A percentile compares a stretch with the other conserved stretches of the same genome.
These are phyloP conservation scores for Metschnikowia corniflorae DNA, from an alignment of 805 yeast genomes.

Conservation along the genomic window DNA sequence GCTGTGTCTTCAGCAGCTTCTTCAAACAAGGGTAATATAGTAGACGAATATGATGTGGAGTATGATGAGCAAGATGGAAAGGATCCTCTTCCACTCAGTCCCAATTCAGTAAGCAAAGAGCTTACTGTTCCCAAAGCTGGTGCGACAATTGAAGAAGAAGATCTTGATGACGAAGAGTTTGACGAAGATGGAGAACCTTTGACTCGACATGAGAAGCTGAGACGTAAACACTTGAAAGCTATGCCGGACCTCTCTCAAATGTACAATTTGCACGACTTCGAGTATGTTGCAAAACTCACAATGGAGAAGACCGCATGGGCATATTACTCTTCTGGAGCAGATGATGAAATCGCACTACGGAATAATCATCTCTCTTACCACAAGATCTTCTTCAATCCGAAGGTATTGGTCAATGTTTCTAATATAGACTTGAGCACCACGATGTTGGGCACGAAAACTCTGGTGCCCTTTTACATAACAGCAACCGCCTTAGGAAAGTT, in stretches of 20 bases:
- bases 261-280: conserved; percentile 82
- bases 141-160: neutral
- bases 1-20: neutral
- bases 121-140: neutral
- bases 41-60: conserved; percentile 20
- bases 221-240: conserved; percentile 21
- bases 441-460: conserved; percentile 31
- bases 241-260: conserved; percentile 71
- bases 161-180: conserved; percentile 16
- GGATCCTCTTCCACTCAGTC: conserved; percentile 19
- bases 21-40: conserved; percentile 2
- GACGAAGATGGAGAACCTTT: conserved; percentile 22
- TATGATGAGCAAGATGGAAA: conserved; percentile 38
- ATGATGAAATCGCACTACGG: conserved; percentile 44
- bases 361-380: conserved; percentile 43
- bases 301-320: conserved; percentile 84
- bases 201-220: conserved; percentile 12
- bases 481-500: conserved; percentile 46
- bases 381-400: conserved; percentile 45
- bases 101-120: neutral
- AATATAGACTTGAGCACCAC: conserved; percentile 27
- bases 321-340: conserved; percentile 53
- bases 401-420: conserved; percentile 33
- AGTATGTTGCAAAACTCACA: conserved; percentile 75
- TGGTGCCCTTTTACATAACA: conserved; percentile 46